Base-by-base conservation (phyloP, 805 yeast genomes). In the Ogataea siamensis region DNA sequence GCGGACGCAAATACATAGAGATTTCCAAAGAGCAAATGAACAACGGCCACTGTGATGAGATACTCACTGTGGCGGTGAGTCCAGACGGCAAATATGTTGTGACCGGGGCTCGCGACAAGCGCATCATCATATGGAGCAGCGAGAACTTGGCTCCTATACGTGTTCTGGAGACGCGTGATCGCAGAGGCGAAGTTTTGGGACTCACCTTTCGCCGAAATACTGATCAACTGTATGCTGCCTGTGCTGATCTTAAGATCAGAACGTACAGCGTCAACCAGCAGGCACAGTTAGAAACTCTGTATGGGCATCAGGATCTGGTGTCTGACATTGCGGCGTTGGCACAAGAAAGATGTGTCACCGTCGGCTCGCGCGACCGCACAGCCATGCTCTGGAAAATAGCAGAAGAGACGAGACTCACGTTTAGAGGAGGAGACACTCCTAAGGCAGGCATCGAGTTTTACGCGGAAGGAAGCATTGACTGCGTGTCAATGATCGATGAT, bases 321-420 rank as follows among this genome's bases (percentile, higher is more conserved):
- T 73, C 76, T 28, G 97, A 82, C 55, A 81, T 93, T 37, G 67
- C 87, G 15, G 87, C 97, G 0, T 67, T 93, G 44, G 76, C 77
- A 7, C 80, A 80, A 60, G 98, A 93, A 57, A 78, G 96, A 42
- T 93, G 99, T 68, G 89, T 93, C 12, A 87, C 95, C 17, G 98
- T 91, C 21, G 99, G 99, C 12, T 73, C 95, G 3, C 78, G 98
- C 52, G 99, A 93, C 64, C 80, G 94, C 54, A 86, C 96, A 5
- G 96, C 91, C 7, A 83, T 94, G 82, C 69, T 86, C 53, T 93
- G 99, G 99, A 93, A 93, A 60, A 87, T 93, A 49, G 78, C 95
- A 17, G 99, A 93, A 54, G 99, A 93, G 64, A 80, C 95, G 1
- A 78, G 97, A 57, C 74, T 93, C 53, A 88, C 96, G 0, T 91